phyloP scores from a whole-genome alignment of 768 basidiomycete genomes.

The Leccinum variicolor region DNA sequence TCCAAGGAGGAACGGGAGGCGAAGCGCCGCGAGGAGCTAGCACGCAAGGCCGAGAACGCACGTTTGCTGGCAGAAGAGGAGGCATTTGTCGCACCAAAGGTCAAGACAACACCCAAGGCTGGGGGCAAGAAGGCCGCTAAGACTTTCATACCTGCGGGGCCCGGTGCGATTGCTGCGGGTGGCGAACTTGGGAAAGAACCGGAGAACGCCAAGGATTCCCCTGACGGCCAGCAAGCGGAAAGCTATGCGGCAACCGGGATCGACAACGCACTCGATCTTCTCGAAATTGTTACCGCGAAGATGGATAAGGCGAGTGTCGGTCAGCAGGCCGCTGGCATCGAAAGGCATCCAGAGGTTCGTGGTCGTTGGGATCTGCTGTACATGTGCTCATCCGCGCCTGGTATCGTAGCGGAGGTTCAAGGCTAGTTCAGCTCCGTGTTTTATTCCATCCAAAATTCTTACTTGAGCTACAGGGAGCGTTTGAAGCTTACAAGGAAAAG shows the following conservation, averaged over 20 bases:
- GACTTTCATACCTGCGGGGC: slow-evolving; percentile 65
- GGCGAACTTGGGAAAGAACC: slow-evolving; percentile 38
- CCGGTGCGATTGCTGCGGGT: slow-evolving; percentile 82
- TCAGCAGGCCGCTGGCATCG: slow-evolving; percentile 79
- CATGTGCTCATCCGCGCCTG: slow-evolving; percentile 11
- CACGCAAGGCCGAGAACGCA: slow-evolving; percentile 84
- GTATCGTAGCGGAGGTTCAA: slow-evolving; percentile 78
- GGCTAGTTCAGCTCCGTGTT: slow-evolving; percentile 35
- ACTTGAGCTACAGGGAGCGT: slow-evolving; percentile 57
- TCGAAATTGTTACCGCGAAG: slow-evolving; percentile 88
- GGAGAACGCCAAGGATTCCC: slow-evolving; percentile 25
- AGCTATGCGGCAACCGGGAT: slow-evolving; percentile 83
- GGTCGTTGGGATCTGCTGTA: neutral
- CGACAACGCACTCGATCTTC: slow-evolving; percentile 84
- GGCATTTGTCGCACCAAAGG: slow-evolving; percentile 51
- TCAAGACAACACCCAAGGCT: slow-evolving; percentile 63
- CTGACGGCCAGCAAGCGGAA: slow-evolving; percentile 45
- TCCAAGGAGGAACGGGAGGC: slow-evolving; percentile 72
- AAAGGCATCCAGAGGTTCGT: slow-evolving; percentile 88
- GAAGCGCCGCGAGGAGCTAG: slow-evolving; percentile 76
- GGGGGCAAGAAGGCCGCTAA: slow-evolving; percentile 52
- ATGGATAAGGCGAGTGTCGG: slow-evolving; percentile 92
- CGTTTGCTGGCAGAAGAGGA: slow-evolving; percentile 89
- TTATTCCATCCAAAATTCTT: neutral
- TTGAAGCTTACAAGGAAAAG: slow-evolving; percentile 84